phyloP scores from a whole-genome alignment of 2,329 filamentous ascomycete genomes.

The Fulvia fulva region DNA sequence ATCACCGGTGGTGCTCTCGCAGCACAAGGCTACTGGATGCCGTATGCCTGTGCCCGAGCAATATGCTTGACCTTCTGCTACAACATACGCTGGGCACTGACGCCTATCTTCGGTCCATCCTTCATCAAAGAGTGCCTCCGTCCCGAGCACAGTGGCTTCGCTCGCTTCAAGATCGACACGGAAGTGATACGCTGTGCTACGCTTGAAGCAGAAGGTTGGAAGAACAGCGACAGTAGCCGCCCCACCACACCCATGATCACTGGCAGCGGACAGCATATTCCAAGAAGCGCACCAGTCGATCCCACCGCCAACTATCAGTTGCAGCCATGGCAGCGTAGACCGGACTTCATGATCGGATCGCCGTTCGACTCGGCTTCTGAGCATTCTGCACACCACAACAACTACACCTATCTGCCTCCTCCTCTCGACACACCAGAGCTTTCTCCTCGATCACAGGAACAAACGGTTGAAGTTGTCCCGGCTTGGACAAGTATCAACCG shows the following conservation, averaged over 20 bases:
- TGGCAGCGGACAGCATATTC: conserved; percentile 12
- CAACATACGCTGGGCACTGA: conserved; percentile 76
- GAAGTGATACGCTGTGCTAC: conserved; percentile 37
- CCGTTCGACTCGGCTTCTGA: conserved; percentile 23
- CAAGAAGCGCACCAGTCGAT: conserved; percentile 18
- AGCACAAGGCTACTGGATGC: conserved; percentile 98
- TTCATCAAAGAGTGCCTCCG: conserved; percentile 70
- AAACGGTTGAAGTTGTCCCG: background rate
- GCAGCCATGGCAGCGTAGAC: conserved; percentile 12
- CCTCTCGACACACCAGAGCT: conserved; percentile 22
- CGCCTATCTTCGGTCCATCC: conserved; percentile 80
- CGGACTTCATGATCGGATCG: conserved; percentile 25
- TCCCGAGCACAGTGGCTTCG: conserved; percentile 59
- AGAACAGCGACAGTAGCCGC: conserved; percentile 14
- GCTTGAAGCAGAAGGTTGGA: conserved; percentile 38
- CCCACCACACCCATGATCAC: conserved; percentile 9
- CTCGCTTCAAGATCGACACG: conserved; percentile 39
- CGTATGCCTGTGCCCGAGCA: conserved; percentile 78
- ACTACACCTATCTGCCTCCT: conserved; percentile 13
- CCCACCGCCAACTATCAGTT: conserved; percentile 2
- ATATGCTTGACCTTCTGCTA: conserved; percentile 88
- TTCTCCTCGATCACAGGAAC: conserved; percentile 29
- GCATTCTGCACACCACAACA: conserved; percentile 1
- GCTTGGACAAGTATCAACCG: conserved; percentile 30
- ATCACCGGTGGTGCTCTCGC: conserved; percentile 89